Evolutionary conservation across 140 eudicot species (phyloP), one percentile per base, ranked within the genome.

Genomic region (Senecio squalidus): DNA sequence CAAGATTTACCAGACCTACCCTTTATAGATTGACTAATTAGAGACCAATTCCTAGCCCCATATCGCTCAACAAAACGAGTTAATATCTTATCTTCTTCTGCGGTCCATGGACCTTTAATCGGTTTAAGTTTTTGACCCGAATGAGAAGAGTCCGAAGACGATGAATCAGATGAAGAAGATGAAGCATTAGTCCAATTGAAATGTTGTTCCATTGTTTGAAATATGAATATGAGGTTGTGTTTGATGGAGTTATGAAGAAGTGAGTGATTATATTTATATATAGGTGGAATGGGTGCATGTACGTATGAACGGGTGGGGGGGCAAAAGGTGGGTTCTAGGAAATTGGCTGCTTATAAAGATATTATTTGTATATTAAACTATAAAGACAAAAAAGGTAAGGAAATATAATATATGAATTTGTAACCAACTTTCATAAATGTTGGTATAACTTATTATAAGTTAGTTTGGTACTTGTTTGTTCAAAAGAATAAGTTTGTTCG

Each of bases 1-100:
- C 92, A 83, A 0, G 92, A 83, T 14, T 83, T 83, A 1, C 86
- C 86, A 3, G 92, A 83, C 6, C 92, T 71, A 24, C 92, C 92
- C 79, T 76, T 76, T 1, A 84, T 77, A 64, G 80, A 74, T 45
- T 80, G 76, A 59, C 87, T 80, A 23, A 84, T 70, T 41, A 71
- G 62, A 3, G 87, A 84, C 93, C 93, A 84, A 72, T 84, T 80
- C 0, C 82, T 67, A 0, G 93, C 60, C 13, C 93, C 93, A 55
- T 73, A 77, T 2, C 77, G 75, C 8, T 84, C 84, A 8, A 84
- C 87, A n/a, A 84, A 57, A 5, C 79, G 78, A 24, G 84, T 84
- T 2, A 84, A 62, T 66, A 84, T 80, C 82, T 51, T 58, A 60
- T 84, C 93, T 58, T 84, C 93, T 60, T 80, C 87, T 2, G 56